A percentile compares a stretch with the other conserved stretches of the same genome.
Conservation (phyloP, 2,329 filamentous ascomycete genomes). For the Bipolaris oryzae region DNA sequence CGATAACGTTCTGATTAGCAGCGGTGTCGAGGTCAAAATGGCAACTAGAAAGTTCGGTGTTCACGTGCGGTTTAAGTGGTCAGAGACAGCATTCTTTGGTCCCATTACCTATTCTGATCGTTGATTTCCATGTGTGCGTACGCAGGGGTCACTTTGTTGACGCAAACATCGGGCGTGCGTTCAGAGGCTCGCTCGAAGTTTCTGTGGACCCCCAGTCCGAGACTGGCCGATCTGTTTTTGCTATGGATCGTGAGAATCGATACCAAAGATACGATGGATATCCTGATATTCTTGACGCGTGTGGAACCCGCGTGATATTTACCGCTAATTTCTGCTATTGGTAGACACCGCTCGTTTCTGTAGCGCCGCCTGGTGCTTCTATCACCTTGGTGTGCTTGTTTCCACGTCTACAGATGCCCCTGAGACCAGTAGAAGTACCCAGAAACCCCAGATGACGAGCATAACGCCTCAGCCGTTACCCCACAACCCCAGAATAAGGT, state of each 20-base stretch:
- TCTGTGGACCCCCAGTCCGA: constrained; percentile 25
- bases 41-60: background rate
- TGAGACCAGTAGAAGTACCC: constrained; percentile 12
- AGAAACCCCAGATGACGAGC: constrained; percentile 17
- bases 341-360: background rate
- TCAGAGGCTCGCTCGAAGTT: constrained; percentile 20
- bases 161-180: constrained; percentile 7
- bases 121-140: constrained; percentile 3
- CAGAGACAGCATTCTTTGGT: background rate
- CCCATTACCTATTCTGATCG: background rate
- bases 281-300: background rate
- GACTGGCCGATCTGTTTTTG: constrained; percentile 18
- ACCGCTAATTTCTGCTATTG: constrained; percentile 4
- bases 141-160: constrained; percentile 9
- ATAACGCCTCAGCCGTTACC: constrained; percentile 15
- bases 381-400: background rate
- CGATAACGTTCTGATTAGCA: background rate
- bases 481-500: constrained; percentile 27
- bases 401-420: constrained; percentile 14
- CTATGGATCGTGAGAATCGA: constrained; percentile 8
- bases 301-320: constrained; percentile 2
- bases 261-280: constrained; percentile 4
- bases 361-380: background rate
- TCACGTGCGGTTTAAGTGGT: background rate
- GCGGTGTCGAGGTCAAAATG: background rate